Evolutionary conservation across 2,329 filamentous ascomycete species (phyloP), one percentile per base, ranked within the genome.

Genomic region (Ceratocystis cacaofunesta): DNA sequence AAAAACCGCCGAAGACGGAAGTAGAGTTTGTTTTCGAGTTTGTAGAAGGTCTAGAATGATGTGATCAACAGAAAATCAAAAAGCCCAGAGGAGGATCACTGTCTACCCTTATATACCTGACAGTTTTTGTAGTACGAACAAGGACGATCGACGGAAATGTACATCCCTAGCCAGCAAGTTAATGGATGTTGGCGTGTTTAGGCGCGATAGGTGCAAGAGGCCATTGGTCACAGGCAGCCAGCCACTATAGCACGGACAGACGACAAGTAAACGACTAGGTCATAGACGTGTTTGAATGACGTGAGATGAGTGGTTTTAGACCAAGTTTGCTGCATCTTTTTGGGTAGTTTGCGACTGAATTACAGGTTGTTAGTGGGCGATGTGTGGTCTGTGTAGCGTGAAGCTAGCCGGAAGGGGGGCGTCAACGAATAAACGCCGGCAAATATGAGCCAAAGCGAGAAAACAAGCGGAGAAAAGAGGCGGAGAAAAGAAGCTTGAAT

Each of bases 401-500:
- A 58, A 8, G 10, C 28, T 58, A 58, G 55, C 55, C 30, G 55
- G 8, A 36, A 58, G 32, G 55, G 52, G 28, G 55, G 55, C 55
- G 55, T 58, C 55, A 32, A 58, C 55, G 3, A 36, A 58, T 58
- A 58, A 58, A 58, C 15, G 15, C 55, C 55, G 28, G 55, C 28
- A 58, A 58, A 58, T 58, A 36, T 58, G 55, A 36, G 28, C 28
- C 5, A 30, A 4, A 36, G n/a, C 0, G 55, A 58, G 55, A 36
- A 58, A 58, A 58, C 6, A 58, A 36, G 55, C 30, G 25, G 55
- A 58, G 55, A 57, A 25, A 57, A 57, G 52, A 57, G 25, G 52
- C 52, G 22, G 52, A 57, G 52, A 58, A 36, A 58, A 58, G 30
- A 58, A 58, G 55, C 55, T 58, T 36, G 55, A 58, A 58, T 58